Evolutionary conservation across 2,329 filamentous ascomycete species (phyloP).

Genomic region (Rachicladosporium sp.): DNA sequence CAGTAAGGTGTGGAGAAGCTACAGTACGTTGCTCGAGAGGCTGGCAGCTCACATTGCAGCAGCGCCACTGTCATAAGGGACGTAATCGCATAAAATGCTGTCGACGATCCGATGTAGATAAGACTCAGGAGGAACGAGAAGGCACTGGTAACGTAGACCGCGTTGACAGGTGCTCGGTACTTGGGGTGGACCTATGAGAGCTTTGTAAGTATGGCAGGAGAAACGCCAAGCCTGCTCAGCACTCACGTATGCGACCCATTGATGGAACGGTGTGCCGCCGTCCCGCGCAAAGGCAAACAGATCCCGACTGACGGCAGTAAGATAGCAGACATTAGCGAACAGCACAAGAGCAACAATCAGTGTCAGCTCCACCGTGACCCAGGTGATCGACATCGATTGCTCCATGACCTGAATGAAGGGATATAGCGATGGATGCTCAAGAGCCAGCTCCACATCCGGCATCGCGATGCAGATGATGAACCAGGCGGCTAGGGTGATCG

Average conservation of each 20-base stretch:
- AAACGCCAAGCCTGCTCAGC: too few species aligned
- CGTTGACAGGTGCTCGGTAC: conserved; percentile 9
- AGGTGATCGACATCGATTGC: conserved; percentile 8
- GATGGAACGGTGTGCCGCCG: conserved; percentile 23
- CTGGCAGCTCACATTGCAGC: too few species aligned
- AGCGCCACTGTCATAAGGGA: conserved; percentile 19
- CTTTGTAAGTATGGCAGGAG: too few species aligned
- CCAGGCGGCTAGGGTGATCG: conserved; percentile 12
- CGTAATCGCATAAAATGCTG: conserved; percentile 30
- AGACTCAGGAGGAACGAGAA: conserved; percentile 30
- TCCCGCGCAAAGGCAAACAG: conserved; percentile 25
- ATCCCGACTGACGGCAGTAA: conserved; percentile 11
- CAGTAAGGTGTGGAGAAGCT: too few species aligned
- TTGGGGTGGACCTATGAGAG: conserved; percentile 3
- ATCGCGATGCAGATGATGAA: conserved; percentile 24
- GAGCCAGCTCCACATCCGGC: conserved; percentile 19
- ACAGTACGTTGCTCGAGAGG: too few species aligned
- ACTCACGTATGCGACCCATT: conserved; percentile 15
- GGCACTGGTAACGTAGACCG: conserved; percentile 35
- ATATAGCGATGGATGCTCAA: conserved; percentile 20
- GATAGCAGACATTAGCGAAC: conserved; percentile 22
- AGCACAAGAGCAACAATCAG: conserved; percentile 9
- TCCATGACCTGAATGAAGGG: conserved; percentile 25
- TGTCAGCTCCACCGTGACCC: conserved; percentile 7
- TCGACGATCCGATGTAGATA: conserved; percentile 26